Conservation (phyloP, 768 basidiomycete species). For the Filobasidium wieringae region DNA sequence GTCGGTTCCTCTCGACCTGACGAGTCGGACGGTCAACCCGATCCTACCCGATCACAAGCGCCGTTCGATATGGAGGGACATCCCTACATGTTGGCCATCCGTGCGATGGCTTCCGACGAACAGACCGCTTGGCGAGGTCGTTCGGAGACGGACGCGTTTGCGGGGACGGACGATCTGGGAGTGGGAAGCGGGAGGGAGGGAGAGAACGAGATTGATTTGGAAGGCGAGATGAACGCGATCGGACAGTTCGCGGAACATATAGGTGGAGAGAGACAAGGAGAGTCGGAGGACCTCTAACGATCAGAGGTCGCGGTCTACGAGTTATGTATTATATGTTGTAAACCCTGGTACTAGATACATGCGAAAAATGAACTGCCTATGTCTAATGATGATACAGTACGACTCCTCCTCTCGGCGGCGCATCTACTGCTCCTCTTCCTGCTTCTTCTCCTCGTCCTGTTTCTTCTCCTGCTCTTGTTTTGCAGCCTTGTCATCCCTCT, state of each 20-base stretch:
- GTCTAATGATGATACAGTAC: background rate
- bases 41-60: background rate
- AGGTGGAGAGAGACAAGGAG: background rate
- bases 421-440: background rate
- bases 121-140: too few species aligned
- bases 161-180: background rate
- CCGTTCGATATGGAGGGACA: background rate
- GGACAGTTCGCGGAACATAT: background rate
- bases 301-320: too few species aligned
- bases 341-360: too few species aligned
- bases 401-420: background rate
- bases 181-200: background rate
- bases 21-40: background rate
- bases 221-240: slow-evolving; percentile 1
- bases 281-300: too few species aligned
- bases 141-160: too few species aligned
- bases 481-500: slow-evolving; percentile 19
- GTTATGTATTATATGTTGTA: too few species aligned
- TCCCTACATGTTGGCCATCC: background rate
- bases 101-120: background rate
- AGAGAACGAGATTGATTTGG: background rate
- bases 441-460: background rate
- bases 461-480: slow-evolving; percentile 15
- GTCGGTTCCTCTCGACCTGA: too few species aligned
- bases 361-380: background rate